Conservation (phyloP, 2,329 filamentous ascomycete species). For the Exophiala aquamarina region DNA sequence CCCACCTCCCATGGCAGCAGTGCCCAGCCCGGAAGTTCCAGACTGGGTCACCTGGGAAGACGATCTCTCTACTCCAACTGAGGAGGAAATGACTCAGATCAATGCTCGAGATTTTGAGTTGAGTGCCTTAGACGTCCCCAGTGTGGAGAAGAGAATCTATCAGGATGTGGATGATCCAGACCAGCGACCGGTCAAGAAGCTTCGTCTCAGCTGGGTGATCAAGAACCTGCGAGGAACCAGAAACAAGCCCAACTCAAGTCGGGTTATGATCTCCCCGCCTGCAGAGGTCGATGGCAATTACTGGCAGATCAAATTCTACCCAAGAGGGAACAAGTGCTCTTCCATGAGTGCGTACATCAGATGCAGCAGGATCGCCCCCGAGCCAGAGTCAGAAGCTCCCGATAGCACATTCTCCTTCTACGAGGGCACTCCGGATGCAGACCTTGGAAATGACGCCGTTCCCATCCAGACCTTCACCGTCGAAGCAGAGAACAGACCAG, state of each 20-base stretch:
- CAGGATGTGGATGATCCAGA: constrained; percentile 59
- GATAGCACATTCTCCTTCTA: constrained; percentile 43
- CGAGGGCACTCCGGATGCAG: constrained; percentile 37
- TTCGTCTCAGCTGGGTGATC: constrained; percentile 60
- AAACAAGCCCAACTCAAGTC: constrained; percentile 58
- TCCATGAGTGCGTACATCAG: constrained; percentile 63
- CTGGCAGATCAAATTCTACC: constrained; percentile 67
- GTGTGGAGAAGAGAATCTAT: constrained; percentile 53
- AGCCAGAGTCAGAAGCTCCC: constrained; percentile 36
- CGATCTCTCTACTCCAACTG: constrained; percentile 56
- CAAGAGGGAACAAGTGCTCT: constrained; percentile 59
- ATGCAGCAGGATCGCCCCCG: constrained; percentile 53
- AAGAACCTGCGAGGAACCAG: constrained; percentile 60
- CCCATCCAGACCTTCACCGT: constrained; percentile 12
- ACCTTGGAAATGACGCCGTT: constrained; percentile 34
- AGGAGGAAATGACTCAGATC: constrained; percentile 60
- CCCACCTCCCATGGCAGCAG: constrained; percentile 15
- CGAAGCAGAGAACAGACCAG: constrained; percentile 2
- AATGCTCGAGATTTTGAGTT: constrained; percentile 48
- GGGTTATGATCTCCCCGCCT: constrained; percentile 58
- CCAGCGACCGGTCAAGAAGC: constrained; percentile 52
- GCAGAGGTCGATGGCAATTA: constrained; percentile 60
- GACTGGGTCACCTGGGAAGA: constrained; percentile 58
- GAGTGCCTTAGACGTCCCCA: constrained; percentile 56
- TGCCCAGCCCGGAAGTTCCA: constrained; percentile 20